Evolutionary conservation across 2,329 filamentous ascomycete genomes (phyloP).

Genomic region (Nannizzia gypsea): DNA sequence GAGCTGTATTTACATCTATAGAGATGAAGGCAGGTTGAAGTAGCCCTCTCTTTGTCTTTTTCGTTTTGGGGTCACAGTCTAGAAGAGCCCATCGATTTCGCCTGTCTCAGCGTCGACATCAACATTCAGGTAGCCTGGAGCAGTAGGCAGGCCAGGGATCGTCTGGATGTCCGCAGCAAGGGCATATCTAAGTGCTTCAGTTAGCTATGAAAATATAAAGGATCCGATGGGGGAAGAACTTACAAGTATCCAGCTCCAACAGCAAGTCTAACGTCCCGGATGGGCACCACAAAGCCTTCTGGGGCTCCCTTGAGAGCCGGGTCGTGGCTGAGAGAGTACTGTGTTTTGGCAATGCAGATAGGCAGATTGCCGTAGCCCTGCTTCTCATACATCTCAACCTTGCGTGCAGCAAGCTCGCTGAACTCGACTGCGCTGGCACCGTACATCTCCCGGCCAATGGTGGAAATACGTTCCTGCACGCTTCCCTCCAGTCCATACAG

Average conservation of each 20-base stretch:
- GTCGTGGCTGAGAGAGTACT: constrained; percentile 92
- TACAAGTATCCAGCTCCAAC: constrained; percentile 86
- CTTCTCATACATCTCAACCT: constrained; percentile 86
- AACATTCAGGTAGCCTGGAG: constrained; percentile 89
- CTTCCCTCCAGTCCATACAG: constrained; percentile 69
- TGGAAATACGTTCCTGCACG: constrained; percentile 80
- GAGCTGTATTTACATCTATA: background rate
- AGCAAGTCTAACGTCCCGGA: constrained; percentile 85
- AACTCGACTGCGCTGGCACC: constrained; percentile 83
- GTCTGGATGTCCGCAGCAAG: constrained; percentile 96
- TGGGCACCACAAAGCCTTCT: constrained; percentile 85
- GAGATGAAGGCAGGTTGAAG: background rate
- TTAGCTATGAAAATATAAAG: background rate
- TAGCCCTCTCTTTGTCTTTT: background rate
- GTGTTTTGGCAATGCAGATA: constrained; percentile 95
- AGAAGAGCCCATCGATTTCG: constrained; percentile 83
- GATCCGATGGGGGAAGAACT: constrained; percentile 28
- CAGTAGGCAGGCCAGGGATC: constrained; percentile 88
- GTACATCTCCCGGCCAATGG: constrained; percentile 88
- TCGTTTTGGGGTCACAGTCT: constrained; percentile 22
- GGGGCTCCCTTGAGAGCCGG: constrained; percentile 89
- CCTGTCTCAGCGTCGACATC: constrained; percentile 72
- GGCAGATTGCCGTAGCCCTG: constrained; percentile 89
- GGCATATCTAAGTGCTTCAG: constrained; percentile 53
- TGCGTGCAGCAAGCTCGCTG: constrained; percentile 85